phyloP scores from a whole-genome alignment of 2,329 filamentous ascomycete species.

The Teratosphaeria gauchensis region DNA sequence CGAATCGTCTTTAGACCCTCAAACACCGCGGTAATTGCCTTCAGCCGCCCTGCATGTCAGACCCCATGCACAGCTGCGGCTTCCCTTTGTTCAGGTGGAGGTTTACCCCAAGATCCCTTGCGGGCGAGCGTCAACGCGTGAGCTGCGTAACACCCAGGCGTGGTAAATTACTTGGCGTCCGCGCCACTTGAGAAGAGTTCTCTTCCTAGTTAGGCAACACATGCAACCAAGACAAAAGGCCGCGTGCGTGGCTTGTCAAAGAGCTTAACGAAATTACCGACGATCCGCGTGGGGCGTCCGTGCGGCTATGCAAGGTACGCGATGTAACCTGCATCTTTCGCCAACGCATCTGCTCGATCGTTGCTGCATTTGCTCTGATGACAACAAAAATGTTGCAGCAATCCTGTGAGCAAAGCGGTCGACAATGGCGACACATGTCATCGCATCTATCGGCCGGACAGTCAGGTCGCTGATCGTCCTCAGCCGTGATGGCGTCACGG shows the following conservation, averaged over 20 bases:
- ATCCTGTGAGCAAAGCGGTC: neutral
- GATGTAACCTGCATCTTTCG: neutral
- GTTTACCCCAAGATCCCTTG: neutral
- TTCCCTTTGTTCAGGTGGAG: neutral
- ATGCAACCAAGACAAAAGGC: neutral
- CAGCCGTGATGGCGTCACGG: neutral
- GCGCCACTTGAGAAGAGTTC: neutral
- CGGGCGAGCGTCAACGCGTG: neutral
- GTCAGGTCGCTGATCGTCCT: neutral
- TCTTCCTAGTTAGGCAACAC: neutral
- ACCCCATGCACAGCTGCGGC: neutral
- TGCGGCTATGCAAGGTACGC: neutral
- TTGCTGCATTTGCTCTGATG: neutral
- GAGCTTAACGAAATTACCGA: neutral
- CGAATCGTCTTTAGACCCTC: neutral
- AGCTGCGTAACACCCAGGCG: neutral
- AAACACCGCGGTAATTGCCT: neutral
- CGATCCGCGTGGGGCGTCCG: neutral
- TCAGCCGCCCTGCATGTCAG: neutral
- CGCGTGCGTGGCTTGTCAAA: neutral
- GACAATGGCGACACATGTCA: neutral
- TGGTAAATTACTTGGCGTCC: neutral
- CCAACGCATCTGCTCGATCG: too few species aligned
- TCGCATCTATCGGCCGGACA: neutral
- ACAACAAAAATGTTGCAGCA: neutral